Conservation (phyloP, 129 eudicot species). For the Arctium lappa region DNA sequence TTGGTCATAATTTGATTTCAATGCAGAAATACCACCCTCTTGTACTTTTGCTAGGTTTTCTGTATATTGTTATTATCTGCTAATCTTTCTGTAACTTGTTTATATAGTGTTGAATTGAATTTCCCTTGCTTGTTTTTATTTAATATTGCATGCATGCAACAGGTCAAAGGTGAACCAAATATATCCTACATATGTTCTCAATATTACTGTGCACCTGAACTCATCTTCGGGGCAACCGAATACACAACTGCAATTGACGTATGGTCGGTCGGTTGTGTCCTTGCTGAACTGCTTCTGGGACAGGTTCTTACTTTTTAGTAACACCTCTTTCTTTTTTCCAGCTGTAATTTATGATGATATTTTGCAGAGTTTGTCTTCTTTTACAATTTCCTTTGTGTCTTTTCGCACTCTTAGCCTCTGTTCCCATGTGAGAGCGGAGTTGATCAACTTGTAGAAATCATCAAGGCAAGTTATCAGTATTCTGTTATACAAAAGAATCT, state of each 20-base stretch:
- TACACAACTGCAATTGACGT: constrained; percentile 75
- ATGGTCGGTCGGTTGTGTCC: constrained; percentile 96
- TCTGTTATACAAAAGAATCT: too few relatives aligned
- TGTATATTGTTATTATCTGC: background rate
- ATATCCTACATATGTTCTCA: constrained; percentile 90
- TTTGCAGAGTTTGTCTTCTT: background rate
- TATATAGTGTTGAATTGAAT: background rate
- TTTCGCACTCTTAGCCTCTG: too few relatives aligned
- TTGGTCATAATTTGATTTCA: background rate
- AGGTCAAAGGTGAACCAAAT: too few relatives aligned
- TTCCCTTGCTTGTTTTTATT: background rate
- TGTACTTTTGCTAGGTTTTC: background rate
- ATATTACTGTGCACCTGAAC: constrained; percentile 93
- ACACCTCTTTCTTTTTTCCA: background rate
- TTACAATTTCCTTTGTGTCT: too few relatives aligned
- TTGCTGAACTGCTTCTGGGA: constrained; percentile 84
- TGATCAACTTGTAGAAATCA: too few relatives aligned
- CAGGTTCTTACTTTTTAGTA: constrained; percentile 40
- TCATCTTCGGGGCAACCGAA: constrained; percentile 86
- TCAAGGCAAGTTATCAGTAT: too few relatives aligned
- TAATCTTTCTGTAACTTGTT: background rate
- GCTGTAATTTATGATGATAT: background rate
- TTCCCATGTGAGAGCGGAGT: too few relatives aligned
- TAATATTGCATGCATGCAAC: too few relatives aligned
- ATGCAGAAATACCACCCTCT: background rate